Evolutionary conservation across 1,284 basidiomycete genomes (phyloP).

Genomic region (Ceraceosorus guamensis): DNA sequence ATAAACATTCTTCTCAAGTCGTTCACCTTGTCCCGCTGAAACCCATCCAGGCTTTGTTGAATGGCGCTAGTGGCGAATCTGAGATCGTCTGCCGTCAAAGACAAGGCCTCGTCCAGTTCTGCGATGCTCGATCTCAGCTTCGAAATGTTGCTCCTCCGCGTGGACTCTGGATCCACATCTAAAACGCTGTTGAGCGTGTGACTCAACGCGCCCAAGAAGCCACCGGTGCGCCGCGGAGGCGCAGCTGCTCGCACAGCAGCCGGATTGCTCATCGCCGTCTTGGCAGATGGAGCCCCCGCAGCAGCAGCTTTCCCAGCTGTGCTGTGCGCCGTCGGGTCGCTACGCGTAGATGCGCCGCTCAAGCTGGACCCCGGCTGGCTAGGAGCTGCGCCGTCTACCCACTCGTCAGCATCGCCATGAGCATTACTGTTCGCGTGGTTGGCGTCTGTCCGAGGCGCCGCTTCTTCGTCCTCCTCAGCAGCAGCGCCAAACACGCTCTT

Average conservation of each 20-base stretch:
- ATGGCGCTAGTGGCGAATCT: constrained; percentile 93
- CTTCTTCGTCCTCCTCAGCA: constrained; percentile 11
- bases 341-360: too few species aligned
- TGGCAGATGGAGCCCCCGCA: neutral
- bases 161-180: constrained; percentile 95
- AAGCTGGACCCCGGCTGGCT: too few species aligned
- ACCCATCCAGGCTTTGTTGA: constrained; percentile 93
- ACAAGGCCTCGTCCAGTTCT: constrained; percentile 39
- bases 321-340: too few species aligned
- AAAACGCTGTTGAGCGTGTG: constrained; percentile 96
- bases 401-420: too few species aligned
- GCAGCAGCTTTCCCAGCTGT: too few species aligned
- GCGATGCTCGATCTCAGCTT: constrained; percentile 83
- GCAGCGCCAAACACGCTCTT: constrained; percentile 17
- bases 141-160: constrained; percentile 80
- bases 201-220: constrained; percentile 80
- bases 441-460: neutral
- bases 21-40: constrained; percentile 96
- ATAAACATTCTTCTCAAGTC: constrained; percentile 88
- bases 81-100: constrained; percentile 55
- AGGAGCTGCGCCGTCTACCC: too few species aligned
- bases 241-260: neutral
- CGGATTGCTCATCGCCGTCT: neutral
- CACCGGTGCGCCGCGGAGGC: constrained; percentile 48
- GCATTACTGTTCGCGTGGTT: too few species aligned